Percentiles rank a stretch among this genome's conserved stretches.
Conservation (phyloP, 2,329 filamentous ascomycete species). For the Fusarium sp. region DNA sequence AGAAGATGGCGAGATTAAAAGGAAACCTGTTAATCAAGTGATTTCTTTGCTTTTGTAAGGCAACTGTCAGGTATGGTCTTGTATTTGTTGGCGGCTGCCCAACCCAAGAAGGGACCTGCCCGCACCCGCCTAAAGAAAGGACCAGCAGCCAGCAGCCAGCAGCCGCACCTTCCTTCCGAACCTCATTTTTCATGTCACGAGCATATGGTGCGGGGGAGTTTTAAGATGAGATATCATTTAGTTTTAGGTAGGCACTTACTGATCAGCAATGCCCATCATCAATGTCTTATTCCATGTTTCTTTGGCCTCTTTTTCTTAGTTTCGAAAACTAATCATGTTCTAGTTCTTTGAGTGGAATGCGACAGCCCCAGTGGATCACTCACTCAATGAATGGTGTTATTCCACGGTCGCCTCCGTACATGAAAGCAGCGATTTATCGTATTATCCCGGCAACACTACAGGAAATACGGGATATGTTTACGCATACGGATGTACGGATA, state of each 20-base stretch:
- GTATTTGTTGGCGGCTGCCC: constrained; percentile 21
- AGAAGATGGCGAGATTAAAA: constrained; percentile 23
- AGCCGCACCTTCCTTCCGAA: constrained; percentile 14
- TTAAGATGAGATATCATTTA: constrained; percentile 3
- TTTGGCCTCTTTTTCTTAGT: neutral
- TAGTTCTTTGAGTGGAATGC: constrained; percentile 11
- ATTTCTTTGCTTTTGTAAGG: constrained; percentile 13
- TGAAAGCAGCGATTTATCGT: constrained; percentile 10
- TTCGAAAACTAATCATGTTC: neutral
- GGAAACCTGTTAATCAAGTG: neutral
- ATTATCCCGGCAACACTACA: constrained; percentile 8
- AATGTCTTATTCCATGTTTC: neutral
- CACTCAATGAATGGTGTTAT: constrained; percentile 17
- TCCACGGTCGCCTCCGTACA: constrained; percentile 23
- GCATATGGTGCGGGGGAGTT: constrained; percentile 36
- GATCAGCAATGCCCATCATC: constrained; percentile 1
- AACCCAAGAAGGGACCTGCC: constrained; percentile 12
- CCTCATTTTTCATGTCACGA: constrained; percentile 32
- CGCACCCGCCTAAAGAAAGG: neutral
- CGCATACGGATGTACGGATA: neutral
- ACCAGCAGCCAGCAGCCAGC: neutral
- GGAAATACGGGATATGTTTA: constrained; percentile 13
- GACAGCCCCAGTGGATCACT: neutral
- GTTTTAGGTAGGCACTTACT: neutral
- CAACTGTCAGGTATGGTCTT: neutral